Evolutionary conservation across 805 yeast genomes (phyloP).

Genomic region (Candida rishiriensis): DNA sequence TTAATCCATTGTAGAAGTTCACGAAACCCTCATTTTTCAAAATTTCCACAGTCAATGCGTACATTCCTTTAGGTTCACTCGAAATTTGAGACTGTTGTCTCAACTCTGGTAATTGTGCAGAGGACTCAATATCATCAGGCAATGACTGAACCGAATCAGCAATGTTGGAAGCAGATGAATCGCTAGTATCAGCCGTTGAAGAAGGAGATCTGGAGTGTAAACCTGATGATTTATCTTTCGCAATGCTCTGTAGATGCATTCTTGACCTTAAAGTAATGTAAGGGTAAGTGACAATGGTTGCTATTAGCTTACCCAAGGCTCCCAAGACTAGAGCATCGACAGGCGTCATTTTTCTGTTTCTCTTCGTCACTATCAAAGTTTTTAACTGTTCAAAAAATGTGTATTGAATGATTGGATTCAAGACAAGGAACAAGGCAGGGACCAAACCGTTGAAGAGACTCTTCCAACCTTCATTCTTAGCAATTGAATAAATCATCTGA

Average conservation of each 20-base stretch:
- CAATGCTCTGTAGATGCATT: constrained; percentile 61
- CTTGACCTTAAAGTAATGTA: constrained; percentile 86
- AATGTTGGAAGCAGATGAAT: constrained; percentile 4
- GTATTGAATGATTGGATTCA: constrained; percentile 89
- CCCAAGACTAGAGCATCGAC: constrained; percentile 81
- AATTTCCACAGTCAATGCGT: constrained; percentile 52
- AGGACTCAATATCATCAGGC: constrained; percentile 16
- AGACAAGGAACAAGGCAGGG: constrained; percentile 82
- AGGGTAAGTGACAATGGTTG: constrained; percentile 89
- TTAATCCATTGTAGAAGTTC: constrained; percentile 78
- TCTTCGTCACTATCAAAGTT: constrained; percentile 51
- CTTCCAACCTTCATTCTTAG: constrained; percentile 63
- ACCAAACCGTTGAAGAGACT: constrained; percentile 80
- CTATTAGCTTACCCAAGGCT: constrained; percentile 82
- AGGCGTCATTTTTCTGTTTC: constrained; percentile 57
- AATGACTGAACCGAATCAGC: constrained; percentile 21
- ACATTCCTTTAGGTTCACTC: constrained; percentile 35
- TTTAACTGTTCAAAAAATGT: constrained; percentile 86
- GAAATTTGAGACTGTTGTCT: not conserved
- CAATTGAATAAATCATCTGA: constrained; percentile 54
- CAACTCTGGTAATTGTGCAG: constrained; percentile 18
- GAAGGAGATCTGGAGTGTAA: constrained; percentile 8
- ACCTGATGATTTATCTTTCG: constrained; percentile 2
- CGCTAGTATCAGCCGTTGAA: constrained; percentile 7
- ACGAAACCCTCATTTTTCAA: constrained; percentile 65